These are phyloP conservation scores for Davidsoniella eucalypti DNA, from an alignment of 2,329 filamentous ascomycete genomes.

Conservation along the genomic window DNA sequence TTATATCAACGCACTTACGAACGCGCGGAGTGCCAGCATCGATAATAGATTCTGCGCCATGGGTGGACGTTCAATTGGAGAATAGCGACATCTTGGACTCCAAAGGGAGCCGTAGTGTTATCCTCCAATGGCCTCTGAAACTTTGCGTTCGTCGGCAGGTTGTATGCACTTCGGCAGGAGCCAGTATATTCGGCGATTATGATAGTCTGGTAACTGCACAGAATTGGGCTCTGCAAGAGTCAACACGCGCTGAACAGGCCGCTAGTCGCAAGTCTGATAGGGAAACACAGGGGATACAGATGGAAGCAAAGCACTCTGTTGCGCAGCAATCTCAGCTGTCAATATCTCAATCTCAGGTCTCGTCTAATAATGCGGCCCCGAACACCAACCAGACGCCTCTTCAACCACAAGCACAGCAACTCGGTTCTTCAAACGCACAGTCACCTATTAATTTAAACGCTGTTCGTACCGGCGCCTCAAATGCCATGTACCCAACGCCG, in stretches of 20 bases:
- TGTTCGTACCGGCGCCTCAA: conserved; percentile 31
- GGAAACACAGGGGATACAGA: conserved; percentile 22
- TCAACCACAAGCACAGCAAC: background rate
- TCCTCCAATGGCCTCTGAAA: conserved; percentile 36
- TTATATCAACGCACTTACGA: conserved; percentile 34
- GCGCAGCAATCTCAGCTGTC: background rate
- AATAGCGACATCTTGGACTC: conserved; percentile 27
- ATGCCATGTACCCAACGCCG: conserved; percentile 53
- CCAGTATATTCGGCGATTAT: conserved; percentile 26
- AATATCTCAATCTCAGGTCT: background rate
- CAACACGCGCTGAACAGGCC: conserved; percentile 31
- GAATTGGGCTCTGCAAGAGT: conserved; percentile 28
- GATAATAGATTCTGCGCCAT: conserved; percentile 27
- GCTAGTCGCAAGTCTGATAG: conserved; percentile 35
- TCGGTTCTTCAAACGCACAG: conserved; percentile 27
- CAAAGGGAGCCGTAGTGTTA: conserved; percentile 24
- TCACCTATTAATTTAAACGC: conserved; percentile 30
- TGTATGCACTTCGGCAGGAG: conserved; percentile 22
- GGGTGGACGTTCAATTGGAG: conserved; percentile 35
- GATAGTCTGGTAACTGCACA: conserved; percentile 33
- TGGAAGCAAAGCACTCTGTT: conserved; percentile 22
- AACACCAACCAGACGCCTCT: background rate
- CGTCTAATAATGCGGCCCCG: background rate
- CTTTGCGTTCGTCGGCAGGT: conserved; percentile 36
- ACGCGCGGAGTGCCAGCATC: conserved; percentile 31